phyloP scores from a whole-genome alignment of 139 green algal species.

The Haematococcus sp. region DNA sequence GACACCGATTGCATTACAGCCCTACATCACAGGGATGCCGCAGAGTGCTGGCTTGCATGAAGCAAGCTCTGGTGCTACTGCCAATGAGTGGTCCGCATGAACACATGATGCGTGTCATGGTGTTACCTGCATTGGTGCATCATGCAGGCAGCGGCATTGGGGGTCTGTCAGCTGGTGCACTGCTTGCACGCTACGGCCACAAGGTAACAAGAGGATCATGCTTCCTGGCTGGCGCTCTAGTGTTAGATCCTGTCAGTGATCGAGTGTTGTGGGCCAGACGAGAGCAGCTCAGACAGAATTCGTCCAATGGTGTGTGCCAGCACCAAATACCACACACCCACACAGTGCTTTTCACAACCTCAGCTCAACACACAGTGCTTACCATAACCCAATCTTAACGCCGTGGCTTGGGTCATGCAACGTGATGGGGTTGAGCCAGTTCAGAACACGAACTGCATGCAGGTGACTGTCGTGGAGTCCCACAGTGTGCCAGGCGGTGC shows the following conservation, averaged over 20 bases:
- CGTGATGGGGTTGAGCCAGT: too few relatives aligned
- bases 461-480: conserved; percentile 78
- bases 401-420: too few relatives aligned
- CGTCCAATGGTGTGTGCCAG: not conserved
- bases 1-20: too few relatives aligned
- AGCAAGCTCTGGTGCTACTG: not conserved
- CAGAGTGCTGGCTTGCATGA: not conserved
- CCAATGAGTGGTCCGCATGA: not conserved
- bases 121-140: not conserved
- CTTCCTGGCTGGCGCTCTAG: not conserved
- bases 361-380: too few relatives aligned
- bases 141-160: conserved; percentile 65
- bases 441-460: not conserved
- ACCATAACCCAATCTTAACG: too few relatives aligned
- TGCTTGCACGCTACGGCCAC: conserved; percentile 84
- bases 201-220: conserved; percentile 56
- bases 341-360: too few relatives aligned
- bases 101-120: not conserved
- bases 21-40: not conserved
- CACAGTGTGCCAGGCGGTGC: conserved; percentile 83
- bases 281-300: not conserved
- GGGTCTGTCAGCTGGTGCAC: conserved; percentile 74
- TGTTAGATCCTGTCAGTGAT: too few relatives aligned
- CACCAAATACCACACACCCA: too few relatives aligned
- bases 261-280: too few relatives aligned